A percentile compares a stretch with the other conserved stretches of the same genome.
Evolutionary conservation across 2,329 filamentous ascomycete genomes (phyloP).

Genomic region (Pseudovirgaria hyperparasitica): DNA sequence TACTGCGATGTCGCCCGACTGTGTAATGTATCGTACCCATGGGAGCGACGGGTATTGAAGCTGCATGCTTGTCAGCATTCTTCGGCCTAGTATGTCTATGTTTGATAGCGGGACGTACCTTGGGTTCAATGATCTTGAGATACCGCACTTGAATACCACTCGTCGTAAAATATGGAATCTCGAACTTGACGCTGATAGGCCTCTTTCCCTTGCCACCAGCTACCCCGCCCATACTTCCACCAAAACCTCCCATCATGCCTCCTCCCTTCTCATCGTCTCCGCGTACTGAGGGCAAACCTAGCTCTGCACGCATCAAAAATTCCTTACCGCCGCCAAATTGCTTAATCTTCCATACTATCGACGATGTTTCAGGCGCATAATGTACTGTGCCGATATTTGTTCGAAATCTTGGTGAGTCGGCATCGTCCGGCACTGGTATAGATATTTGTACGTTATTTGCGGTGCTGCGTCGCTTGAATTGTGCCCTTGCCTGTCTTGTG

Average conservation of each 20-base stretch:
- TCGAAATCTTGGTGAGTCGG: conserved; percentile 87
- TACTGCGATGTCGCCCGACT: conserved; percentile 93
- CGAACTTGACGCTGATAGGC: conserved; percentile 97
- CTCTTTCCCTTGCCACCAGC: conserved; percentile 75
- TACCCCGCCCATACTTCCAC: conserved; percentile 89
- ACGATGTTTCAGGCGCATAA: conserved; percentile 92
- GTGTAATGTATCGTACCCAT: conserved; percentile 98
- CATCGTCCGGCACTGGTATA: conserved; percentile 93
- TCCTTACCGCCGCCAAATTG: conserved; percentile 98
- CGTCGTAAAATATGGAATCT: conserved; percentile 99
- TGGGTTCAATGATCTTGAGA: conserved; percentile 97
- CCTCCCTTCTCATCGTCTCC: conserved; percentile 92
- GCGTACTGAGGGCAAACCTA: conserved; percentile 84
- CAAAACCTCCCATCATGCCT: conserved; percentile 95
- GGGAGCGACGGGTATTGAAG: conserved; percentile 95
- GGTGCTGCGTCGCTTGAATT: conserved; percentile 95
- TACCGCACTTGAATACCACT: conserved; percentile 97
- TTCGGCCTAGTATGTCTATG: neutral
- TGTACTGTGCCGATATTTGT: conserved; percentile 97
- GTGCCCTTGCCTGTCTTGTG: conserved; percentile 57
- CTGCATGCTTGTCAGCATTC: conserved; percentile 31
- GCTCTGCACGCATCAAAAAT: conserved; percentile 94
- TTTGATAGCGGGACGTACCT: conserved; percentile 46
- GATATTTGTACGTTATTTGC: conserved; percentile 98
- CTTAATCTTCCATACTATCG: conserved; percentile 99